A percentile compares a stretch with the other conserved stretches of the same genome.
Conservation (phyloP, 164 flowering plant genomes). For the Magnolia changhungtana region DNA sequence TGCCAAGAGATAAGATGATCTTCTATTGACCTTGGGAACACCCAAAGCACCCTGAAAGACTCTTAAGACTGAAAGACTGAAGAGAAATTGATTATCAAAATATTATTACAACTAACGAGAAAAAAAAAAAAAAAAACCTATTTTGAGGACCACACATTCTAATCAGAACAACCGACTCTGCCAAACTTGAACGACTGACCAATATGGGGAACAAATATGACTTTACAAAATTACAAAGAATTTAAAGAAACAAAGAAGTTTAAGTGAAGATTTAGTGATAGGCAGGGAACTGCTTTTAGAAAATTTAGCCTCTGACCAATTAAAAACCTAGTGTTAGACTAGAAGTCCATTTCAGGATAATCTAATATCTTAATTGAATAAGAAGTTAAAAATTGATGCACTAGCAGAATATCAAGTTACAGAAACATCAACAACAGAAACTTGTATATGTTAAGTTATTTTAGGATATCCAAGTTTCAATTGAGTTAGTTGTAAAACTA, state of each 20-base stretch:
- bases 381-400: background rate
- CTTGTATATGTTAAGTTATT: background rate
- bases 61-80: background rate
- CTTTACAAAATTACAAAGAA: too few relatives aligned
- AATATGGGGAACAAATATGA: background rate
- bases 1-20: too few relatives aligned
- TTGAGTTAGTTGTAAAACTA: too few relatives aligned
- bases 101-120: background rate
- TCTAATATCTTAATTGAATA: background rate
- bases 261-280: too few relatives aligned
- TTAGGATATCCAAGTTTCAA: background rate
- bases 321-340: too few relatives aligned
- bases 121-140: background rate
- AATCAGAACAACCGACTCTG: background rate
- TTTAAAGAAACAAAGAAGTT: too few relatives aligned
- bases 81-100: slow-evolving; percentile 6
- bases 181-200: background rate
- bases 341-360: background rate
- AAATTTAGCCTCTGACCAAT: too few relatives aligned
- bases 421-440: background rate
- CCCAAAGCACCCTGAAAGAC: too few relatives aligned
- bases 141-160: background rate
- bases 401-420: background rate
- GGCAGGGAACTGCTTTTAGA: too few relatives aligned
- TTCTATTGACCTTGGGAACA: too few relatives aligned